A percentile compares a stretch with the other conserved stretches of the same genome.
phyloP scores from a whole-genome alignment of 2,329 filamentous ascomycete genomes.

The Colletotrichum tropicicola region DNA sequence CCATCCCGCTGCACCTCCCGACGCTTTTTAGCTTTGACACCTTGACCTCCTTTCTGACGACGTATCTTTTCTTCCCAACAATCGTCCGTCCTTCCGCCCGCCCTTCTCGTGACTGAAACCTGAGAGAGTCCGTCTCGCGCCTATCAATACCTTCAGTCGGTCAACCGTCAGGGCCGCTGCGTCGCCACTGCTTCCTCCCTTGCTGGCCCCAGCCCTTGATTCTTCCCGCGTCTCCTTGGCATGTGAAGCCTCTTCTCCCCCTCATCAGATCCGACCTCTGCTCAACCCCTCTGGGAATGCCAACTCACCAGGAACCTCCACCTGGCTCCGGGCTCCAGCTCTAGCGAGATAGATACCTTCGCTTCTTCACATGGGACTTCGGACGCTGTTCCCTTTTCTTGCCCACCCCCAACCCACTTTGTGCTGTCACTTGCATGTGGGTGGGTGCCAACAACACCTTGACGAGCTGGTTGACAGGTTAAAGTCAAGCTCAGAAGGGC shows the following conservation, averaged over 20 bases:
- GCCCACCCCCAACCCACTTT: not conserved
- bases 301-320: conserved; percentile 4
- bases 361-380: not conserved
- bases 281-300: not conserved
- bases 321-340: not conserved
- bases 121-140: not conserved
- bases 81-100: not conserved
- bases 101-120: not conserved
- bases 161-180: no score
- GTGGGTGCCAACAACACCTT: not conserved
- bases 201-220: not conserved
- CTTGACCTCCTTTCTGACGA: not conserved
- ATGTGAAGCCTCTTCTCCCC: conserved; percentile 13
- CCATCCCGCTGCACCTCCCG: not conserved
- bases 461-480: not conserved
- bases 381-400: not conserved
- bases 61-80: not conserved
- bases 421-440: conserved; percentile 6
- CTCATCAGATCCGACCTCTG: not conserved
- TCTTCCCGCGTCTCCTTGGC: not conserved
- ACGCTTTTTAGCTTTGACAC: not conserved
- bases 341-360: not conserved
- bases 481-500: not conserved
- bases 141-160: not conserved
- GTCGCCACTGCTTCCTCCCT: not conserved